Evolutionary conservation across 192 early-diverging fungal genomes (phyloP).

Genomic region (Glomus cerebriforme): DNA sequence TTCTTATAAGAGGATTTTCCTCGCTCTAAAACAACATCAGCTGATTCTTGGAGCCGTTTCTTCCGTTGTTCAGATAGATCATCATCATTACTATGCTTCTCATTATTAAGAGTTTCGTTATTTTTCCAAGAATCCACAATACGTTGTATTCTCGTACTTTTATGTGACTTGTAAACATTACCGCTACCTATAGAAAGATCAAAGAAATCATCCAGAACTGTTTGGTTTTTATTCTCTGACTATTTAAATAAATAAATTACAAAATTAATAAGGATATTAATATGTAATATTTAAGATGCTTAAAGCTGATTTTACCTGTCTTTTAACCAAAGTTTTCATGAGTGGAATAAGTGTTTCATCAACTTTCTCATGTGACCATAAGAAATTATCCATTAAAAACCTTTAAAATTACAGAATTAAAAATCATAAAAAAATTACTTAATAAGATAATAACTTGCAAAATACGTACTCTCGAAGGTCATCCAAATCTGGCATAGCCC

Average conservation of each 20-base stretch:
- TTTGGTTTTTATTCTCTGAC: conserved; percentile 38
- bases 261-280: not conserved
- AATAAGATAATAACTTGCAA: too few relatives aligned
- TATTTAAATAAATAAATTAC: not conserved
- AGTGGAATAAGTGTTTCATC: conserved; percentile 74
- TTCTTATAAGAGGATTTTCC: not conserved
- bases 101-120: not conserved
- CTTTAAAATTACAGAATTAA: not conserved
- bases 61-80: not conserved
- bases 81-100: not conserved
- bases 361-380: conserved; percentile 65
- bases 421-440: not conserved
- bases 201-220: conserved; percentile 42
- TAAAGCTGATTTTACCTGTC: conserved; percentile 24
- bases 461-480: conserved; percentile 47
- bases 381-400: conserved; percentile 61
- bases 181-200: conserved; percentile 30
- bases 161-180: conserved; percentile 25
- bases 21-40: not conserved
- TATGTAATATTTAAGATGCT: not conserved
- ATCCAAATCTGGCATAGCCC: conserved; percentile 75
- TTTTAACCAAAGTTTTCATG: conserved; percentile 54
- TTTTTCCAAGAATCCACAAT: conserved; percentile 42
- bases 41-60: not conserved
- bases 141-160: conserved; percentile 49